These are phyloP conservation scores for Datisca glomerata DNA, from an alignment of 306 rosid genomes.

Conservation along the genomic window DNA sequence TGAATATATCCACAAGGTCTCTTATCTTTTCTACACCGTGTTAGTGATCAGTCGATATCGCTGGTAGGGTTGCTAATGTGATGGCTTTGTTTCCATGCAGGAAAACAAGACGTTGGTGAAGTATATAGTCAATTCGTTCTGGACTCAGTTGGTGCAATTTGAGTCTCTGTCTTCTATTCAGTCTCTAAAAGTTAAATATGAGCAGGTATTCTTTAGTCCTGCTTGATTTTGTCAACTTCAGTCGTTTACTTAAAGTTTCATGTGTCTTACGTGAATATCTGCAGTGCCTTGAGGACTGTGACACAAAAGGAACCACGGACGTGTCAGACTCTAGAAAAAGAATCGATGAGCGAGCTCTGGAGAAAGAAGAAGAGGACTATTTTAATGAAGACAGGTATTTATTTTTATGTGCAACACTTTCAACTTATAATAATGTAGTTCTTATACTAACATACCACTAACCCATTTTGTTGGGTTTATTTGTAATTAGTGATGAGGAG, in stretches of 20 bases:
- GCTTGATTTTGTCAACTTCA: constrained; percentile 5
- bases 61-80: constrained; percentile 4
- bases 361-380: constrained; percentile 88
- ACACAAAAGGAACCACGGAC: constrained; percentile 31
- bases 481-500: constrained; percentile 72
- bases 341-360: constrained; percentile 81
- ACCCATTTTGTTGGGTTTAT: background rate
- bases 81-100: constrained; percentile 26
- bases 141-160: constrained; percentile 68
- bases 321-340: constrained; percentile 60
- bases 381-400: constrained; percentile 80
- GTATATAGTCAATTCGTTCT: constrained; percentile 68
- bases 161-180: constrained; percentile 54
- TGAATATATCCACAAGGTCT: constrained; percentile 79
- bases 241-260: constrained; percentile 6
- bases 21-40: constrained; percentile 11
- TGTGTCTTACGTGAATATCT: constrained; percentile 18
- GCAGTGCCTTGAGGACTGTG: constrained; percentile 72
- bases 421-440: background rate
- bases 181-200: constrained; percentile 71
- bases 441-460: background rate
- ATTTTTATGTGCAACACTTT: background rate
- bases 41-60: constrained; percentile 7
- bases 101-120: constrained; percentile 58
- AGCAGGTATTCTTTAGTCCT: constrained; percentile 51